Evolutionary conservation across 2,329 filamentous ascomycete species (phyloP).

Genomic region (Lachnellula arida): DNA sequence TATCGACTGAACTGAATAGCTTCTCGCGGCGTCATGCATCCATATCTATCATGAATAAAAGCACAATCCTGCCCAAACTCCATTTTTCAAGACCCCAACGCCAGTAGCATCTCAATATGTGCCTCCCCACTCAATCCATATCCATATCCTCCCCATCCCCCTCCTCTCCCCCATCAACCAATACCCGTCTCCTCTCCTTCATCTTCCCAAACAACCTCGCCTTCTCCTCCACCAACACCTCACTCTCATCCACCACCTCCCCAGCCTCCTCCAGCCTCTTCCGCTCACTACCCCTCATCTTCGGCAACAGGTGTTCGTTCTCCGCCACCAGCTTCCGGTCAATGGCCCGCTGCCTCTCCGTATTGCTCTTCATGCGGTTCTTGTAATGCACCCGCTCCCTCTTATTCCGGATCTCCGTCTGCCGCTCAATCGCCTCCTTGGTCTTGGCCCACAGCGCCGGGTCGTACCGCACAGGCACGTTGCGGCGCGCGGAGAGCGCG

Average conservation of each 20-base stretch:
- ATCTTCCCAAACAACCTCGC: constrained; percentile 36
- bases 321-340: constrained; percentile 86
- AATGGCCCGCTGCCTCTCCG: constrained; percentile 70
- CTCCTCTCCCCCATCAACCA: constrained; percentile 36
- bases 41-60: background rate
- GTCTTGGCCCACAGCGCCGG: constrained; percentile 84
- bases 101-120: background rate
- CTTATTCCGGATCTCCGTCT: constrained; percentile 76
- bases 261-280: constrained; percentile 50
- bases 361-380: constrained; percentile 87
- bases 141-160: constrained; percentile 47
- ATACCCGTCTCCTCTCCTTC: constrained; percentile 37
- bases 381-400: constrained; percentile 92
- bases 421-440: constrained; percentile 85
- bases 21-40: background rate
- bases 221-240: constrained; percentile 38
- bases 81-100: constrained; percentile 8
- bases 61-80: constrained; percentile 7
- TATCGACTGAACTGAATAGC: too few relatives aligned
- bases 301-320: constrained; percentile 87
- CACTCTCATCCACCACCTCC: constrained; percentile 46
- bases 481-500: constrained; percentile 86
- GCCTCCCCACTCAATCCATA: constrained; percentile 35
- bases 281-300: constrained; percentile 60
- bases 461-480: constrained; percentile 94